phyloP scores from a whole-genome alignment of 805 yeast genomes.

The Suhomyces xylopsoci region DNA sequence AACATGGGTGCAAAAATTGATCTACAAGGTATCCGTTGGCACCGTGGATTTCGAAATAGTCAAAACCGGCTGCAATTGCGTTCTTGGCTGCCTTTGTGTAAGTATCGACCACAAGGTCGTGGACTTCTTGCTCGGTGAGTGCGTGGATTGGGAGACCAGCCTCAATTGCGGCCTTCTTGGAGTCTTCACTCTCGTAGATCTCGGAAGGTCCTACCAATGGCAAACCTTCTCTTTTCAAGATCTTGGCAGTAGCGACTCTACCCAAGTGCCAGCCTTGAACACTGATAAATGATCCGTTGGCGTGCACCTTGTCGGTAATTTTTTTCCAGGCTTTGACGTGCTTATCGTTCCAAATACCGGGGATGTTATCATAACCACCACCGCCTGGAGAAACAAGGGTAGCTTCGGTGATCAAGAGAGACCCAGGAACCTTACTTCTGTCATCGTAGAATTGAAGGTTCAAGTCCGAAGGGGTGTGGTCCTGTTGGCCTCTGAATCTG shows the following conservation, averaged over 20 bases:
- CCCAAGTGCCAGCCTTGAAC: slow-evolving; percentile 16
- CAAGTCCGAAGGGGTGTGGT: slow-evolving; percentile 45
- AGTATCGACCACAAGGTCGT: slow-evolving; percentile 34
- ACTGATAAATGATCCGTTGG: slow-evolving; percentile 9
- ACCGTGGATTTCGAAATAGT: slow-evolving; percentile 38
- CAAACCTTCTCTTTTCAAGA: slow-evolving; percentile 32
- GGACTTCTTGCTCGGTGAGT: slow-evolving; percentile 32
- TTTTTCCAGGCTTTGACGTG: slow-evolving; percentile 28
- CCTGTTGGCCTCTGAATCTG: slow-evolving; percentile 39
- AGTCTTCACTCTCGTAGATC: slow-evolving; percentile 30
- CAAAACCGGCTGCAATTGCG: slow-evolving; percentile 37
- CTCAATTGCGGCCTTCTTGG: slow-evolving; percentile 31
- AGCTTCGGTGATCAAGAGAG: slow-evolving; percentile 60
- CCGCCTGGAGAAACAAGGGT: slow-evolving; percentile 45
- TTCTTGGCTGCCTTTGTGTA: slow-evolving; percentile 45
- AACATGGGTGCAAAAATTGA: slow-evolving; percentile 31
- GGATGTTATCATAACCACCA: slow-evolving; percentile 8
- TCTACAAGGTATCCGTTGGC: slow-evolving; percentile 41
- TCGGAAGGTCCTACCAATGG: slow-evolving; percentile 42
- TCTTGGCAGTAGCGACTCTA: slow-evolving; percentile 31
- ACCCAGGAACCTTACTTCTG: slow-evolving; percentile 54
- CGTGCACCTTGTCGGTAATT: slow-evolving; percentile 13
- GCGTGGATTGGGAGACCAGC: slow-evolving; percentile 28
- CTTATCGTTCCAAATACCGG: slow-evolving; percentile 18
- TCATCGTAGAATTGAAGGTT: slow-evolving; percentile 51